phyloP scores from a whole-genome alignment of 495 filamentous ascomycete genomes.

The Recurvomyces mirabilis region DNA sequence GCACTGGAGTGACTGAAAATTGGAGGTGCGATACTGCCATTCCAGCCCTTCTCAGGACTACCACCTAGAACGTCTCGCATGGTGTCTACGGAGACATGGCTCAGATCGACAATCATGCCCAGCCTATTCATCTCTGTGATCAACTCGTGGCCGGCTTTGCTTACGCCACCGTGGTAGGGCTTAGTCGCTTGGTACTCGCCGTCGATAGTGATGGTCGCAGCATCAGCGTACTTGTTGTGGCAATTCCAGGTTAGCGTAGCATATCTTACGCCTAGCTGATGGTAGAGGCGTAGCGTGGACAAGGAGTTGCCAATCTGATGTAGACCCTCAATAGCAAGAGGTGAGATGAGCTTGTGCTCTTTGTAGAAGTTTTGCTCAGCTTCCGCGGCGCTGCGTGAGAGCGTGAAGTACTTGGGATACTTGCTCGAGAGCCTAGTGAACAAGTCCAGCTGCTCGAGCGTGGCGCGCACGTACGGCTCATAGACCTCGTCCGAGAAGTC shows the following conservation, averaged over 20 bases:
- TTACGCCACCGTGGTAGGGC: slow-evolving; percentile 43
- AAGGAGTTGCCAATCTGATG: slow-evolving; percentile 89
- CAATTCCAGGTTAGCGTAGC: slow-evolving; percentile 90
- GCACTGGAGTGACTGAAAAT: slow-evolving; percentile 65
- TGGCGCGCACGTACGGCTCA: slow-evolving; percentile 49
- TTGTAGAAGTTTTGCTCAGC: slow-evolving; percentile 40
- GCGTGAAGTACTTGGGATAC: slow-evolving; percentile 61
- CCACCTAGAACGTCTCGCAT: slow-evolving; percentile 53
- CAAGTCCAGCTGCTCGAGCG: slow-evolving; percentile 75
- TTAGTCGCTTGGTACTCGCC: slow-evolving; percentile 25
- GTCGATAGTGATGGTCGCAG: slow-evolving; percentile 46
- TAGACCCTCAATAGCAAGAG: slow-evolving; percentile 78
- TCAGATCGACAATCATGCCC: slow-evolving; percentile 67
- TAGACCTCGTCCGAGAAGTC: slow-evolving; percentile 71
- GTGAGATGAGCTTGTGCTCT: slow-evolving; percentile 49
- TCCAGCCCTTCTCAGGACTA: slow-evolving; percentile 40
- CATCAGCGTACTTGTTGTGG: slow-evolving; percentile 81
- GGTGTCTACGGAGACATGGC: slow-evolving; percentile 56
- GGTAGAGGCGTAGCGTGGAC: slow-evolving; percentile 61
- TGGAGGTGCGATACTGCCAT: slow-evolving; percentile 46
- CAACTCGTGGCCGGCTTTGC: slow-evolving; percentile 52
- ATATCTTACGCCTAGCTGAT: slow-evolving; percentile 77
- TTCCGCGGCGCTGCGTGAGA: slow-evolving; percentile 45
- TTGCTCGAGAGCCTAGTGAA: slow-evolving; percentile 53
- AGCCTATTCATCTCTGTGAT: slow-evolving; percentile 70